A percentile compares a stretch with the other conserved stretches of the same genome.
Conservation (phyloP, 768 basidiomycete genomes). For the Phylloporus sp. region DNA sequence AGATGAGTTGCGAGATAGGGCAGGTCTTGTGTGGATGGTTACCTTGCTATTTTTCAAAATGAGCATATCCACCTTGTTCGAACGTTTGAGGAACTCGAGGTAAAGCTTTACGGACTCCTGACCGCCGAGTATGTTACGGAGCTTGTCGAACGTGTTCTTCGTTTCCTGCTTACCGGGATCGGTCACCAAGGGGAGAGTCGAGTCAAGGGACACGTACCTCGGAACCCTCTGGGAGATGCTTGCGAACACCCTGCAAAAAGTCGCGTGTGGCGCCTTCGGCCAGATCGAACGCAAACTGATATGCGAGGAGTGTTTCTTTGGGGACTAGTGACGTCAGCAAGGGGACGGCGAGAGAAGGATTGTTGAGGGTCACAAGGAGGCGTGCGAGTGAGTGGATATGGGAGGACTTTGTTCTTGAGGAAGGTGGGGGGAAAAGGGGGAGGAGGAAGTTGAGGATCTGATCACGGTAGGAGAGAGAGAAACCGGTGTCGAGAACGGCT, state of each 20-base stretch:
- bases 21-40: not conserved
- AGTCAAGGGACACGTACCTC: conserved; percentile 39
- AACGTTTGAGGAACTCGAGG: conserved; percentile 91
- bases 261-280: conserved; percentile 93
- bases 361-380: conserved; percentile 83
- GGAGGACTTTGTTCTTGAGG: conserved; percentile 64
- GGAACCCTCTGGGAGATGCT: conserved; percentile 61
- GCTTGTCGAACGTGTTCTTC: conserved; percentile 61
- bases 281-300: conserved; percentile 94
- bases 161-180: conserved; percentile 40
- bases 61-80: conserved; percentile 87
- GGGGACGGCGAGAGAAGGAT: conserved; percentile 69
- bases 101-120: conserved; percentile 90
- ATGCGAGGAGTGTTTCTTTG: conserved; percentile 72
- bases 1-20: conserved; percentile 4
- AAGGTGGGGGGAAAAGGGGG: conserved; percentile 79
- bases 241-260: conserved; percentile 75
- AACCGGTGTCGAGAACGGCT: conserved; percentile 84
- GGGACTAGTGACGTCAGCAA: conserved; percentile 69
- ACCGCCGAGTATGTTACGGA: conserved; percentile 81
- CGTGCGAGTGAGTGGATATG: conserved; percentile 82
- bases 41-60: conserved; percentile 94
- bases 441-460: conserved; percentile 75
- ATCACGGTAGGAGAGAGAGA: conserved; percentile 80
- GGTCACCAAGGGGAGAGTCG: conserved; percentile 5